Conservation (phyloP, 192 early-diverging fungal genomes). For the Lobosporangium transversale region DNA sequence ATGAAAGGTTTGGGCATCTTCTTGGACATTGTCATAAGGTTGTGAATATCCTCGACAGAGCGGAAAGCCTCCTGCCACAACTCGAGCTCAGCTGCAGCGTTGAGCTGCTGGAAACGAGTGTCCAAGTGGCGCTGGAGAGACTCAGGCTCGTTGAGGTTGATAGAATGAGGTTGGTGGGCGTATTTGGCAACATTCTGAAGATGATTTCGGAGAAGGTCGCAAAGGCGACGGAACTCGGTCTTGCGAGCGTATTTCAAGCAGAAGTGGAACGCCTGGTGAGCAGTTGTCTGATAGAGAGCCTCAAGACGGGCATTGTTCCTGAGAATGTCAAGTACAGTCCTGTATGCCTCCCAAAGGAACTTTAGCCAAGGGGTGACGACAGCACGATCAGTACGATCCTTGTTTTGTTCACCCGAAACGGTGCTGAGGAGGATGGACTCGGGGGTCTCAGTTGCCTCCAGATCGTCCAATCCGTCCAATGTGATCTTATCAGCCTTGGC, state of each 20-base stretch:
- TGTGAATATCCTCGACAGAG: constrained; percentile 97
- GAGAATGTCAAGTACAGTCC: constrained; percentile 95
- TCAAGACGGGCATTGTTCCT: constrained; percentile 97
- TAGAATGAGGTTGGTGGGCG: constrained; percentile 89
- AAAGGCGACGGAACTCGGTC: constrained; percentile 98
- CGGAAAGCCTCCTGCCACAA: constrained; percentile 99
- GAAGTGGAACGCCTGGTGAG: constrained; percentile 95
- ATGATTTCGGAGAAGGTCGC: constrained; percentile 96
- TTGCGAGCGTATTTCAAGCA: constrained; percentile 95
- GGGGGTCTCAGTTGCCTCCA: constrained; percentile 96
- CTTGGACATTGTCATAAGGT: constrained; percentile 89
- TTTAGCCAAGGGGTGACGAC: constrained; percentile 99
- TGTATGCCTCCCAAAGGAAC: constrained; percentile 99
- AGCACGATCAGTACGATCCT: constrained; percentile 97
- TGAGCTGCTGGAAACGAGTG: constrained; percentile 94
- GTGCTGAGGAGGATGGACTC: constrained; percentile 97
- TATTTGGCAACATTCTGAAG: constrained; percentile 92
- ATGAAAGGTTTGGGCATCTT: constrained; percentile 92
- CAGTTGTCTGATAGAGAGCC: constrained; percentile 89
- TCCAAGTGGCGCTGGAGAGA: constrained; percentile 97
- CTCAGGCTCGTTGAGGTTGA: constrained; percentile 96
- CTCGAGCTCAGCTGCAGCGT: constrained; percentile 95
- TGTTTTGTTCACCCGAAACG: constrained; percentile 92
- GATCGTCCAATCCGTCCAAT: constrained; percentile 87
- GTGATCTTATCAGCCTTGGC: constrained; percentile 89